These are phyloP conservation scores for Hanseniaspora sp. DNA, from an alignment of 1,139 yeast genomes.

Conservation along the genomic window DNA sequence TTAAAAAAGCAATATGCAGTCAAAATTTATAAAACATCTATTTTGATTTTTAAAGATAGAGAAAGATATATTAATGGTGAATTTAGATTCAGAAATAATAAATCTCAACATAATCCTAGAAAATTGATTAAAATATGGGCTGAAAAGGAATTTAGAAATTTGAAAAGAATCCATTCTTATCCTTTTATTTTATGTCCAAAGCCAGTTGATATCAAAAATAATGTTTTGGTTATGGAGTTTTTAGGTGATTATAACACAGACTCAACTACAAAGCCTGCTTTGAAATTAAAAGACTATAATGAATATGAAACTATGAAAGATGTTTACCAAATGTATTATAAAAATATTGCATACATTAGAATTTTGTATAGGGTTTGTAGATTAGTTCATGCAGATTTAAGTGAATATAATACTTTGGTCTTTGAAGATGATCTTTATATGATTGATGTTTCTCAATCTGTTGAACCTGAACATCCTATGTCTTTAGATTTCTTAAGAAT, in stretches of 20 bases:
- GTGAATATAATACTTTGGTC: slow-evolving; percentile 86
- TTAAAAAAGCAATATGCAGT: slow-evolving; percentile 49
- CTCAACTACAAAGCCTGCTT: slow-evolving; percentile 60
- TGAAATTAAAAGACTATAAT: slow-evolving; percentile 72
- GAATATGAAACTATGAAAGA: slow-evolving; percentile 50
- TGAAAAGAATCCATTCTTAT: slow-evolving; percentile 63
- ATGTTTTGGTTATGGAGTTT: slow-evolving; percentile 91
- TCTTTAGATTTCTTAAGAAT: slow-evolving; percentile 85
- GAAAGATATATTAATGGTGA: slow-evolving; percentile 96
- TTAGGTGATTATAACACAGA: slow-evolving; percentile 38
- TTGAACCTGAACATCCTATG: slow-evolving; percentile 97
- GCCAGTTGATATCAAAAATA: slow-evolving; percentile 77
- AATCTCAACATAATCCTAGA: slow-evolving; percentile 84
- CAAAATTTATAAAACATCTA: slow-evolving; percentile 91
- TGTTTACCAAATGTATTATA: slow-evolving; percentile 57
- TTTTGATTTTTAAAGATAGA: slow-evolving; percentile 87
- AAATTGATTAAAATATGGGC: slow-evolving; percentile 99
- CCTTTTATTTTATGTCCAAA: slow-evolving; percentile 82
- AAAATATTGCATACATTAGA: slow-evolving; percentile 75
- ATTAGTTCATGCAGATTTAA: slow-evolving; percentile 89
- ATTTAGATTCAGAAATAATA: slow-evolving; percentile 72
- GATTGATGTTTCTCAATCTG: slow-evolving; percentile 94
- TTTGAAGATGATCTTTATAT: slow-evolving; percentile 73
- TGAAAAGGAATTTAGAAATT: slow-evolving; percentile 87
- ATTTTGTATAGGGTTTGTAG: slow-evolving; percentile 78